A percentile compares a stretch with the other conserved stretches of the same genome.
phyloP scores from a whole-genome alignment of 257 asterid genomes.

The Solanum etuberosum region DNA sequence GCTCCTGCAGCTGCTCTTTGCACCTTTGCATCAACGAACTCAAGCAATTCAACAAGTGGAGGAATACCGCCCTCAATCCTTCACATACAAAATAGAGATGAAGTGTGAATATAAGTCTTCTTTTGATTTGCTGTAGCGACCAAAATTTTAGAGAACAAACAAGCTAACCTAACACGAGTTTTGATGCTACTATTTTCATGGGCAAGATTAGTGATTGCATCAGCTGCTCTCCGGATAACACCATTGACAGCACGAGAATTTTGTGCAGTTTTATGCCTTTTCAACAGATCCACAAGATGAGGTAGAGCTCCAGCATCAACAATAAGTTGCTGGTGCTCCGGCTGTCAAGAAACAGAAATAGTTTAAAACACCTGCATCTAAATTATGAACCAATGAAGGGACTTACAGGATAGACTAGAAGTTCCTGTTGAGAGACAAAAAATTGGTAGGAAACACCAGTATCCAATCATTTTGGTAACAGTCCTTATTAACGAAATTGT shows the following conservation, averaged over 20 bases:
- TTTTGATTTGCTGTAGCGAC: background rate
- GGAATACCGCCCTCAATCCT: conserved; percentile 97
- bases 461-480: background rate
- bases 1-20: conserved; percentile 99
- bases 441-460: background rate
- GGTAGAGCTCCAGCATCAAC: conserved; percentile 95
- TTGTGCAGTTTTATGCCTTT: conserved; percentile 47
- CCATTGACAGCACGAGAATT: conserved; percentile 79
- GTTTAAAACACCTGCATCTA: background rate
- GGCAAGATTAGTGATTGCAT: conserved; percentile 96
- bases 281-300: conserved; percentile 71
- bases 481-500: background rate
- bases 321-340: conserved; percentile 96
- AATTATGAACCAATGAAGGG: background rate
- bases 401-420: background rate
- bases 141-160: background rate
- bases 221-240: conserved; percentile 87
- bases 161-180: conserved; percentile 71
- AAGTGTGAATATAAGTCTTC: background rate
- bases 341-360: conserved; percentile 34
- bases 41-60: conserved; percentile 95
- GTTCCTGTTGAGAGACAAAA: background rate
- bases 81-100: background rate
- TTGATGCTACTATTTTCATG: conserved; percentile 94
- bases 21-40: conserved; percentile 79